Evolutionary conservation across 2,329 filamentous ascomycete species (phyloP).

Genomic region (Catunica adiposa): DNA sequence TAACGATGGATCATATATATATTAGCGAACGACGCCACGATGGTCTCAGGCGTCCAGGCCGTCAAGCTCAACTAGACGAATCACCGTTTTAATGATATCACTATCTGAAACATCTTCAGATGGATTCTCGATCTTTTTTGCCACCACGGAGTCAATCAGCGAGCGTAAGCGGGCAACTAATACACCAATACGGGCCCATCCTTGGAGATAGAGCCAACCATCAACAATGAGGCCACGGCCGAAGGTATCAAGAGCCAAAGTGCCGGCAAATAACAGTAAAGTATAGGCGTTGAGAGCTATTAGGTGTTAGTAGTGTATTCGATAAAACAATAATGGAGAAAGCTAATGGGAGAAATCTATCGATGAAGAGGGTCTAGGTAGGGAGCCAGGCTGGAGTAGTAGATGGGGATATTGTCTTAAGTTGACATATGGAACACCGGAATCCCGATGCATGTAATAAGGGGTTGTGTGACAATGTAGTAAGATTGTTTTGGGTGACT

Average conservation of each 20-base stretch:
- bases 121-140: constrained; percentile 64
- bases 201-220: constrained; percentile 70
- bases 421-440: not conserved
- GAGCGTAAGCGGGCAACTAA: constrained; percentile 65
- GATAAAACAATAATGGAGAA: not conserved
- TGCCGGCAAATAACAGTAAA: constrained; percentile 72
- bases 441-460: not conserved
- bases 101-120: constrained; percentile 33
- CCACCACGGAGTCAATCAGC: constrained; percentile 75
- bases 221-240: constrained; percentile 80
- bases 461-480: not conserved
- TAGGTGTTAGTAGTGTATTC: not conserved
- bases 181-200: constrained; percentile 91
- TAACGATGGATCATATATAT: not conserved
- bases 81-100: constrained; percentile 61
- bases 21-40: not conserved
- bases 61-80: constrained; percentile 73
- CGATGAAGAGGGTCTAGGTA: not conserved
- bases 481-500: constrained; percentile 22
- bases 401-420: not conserved
- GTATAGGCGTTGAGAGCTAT: constrained; percentile 76
- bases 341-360: not conserved
- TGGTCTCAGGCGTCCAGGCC: constrained; percentile 50
- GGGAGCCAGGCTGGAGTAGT: not conserved
- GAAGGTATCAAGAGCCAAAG: constrained; percentile 70